These are phyloP conservation scores for Neckera pumila DNA, from an alignment of 225 moss, liverwort and hornwort species.

Conservation along the genomic window DNA sequence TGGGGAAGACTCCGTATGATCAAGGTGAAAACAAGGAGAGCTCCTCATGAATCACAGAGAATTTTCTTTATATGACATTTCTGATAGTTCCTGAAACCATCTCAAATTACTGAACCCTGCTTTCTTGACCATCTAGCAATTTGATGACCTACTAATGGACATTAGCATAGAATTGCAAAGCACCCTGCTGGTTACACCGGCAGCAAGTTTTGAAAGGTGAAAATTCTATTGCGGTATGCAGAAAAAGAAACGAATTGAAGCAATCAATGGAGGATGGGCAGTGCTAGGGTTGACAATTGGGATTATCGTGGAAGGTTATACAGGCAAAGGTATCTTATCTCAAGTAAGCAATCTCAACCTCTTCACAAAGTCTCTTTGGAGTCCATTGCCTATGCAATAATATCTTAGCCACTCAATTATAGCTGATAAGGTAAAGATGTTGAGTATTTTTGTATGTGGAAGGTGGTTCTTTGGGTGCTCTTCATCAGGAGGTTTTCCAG, in stretches of 20 bases:
- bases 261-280: constrained; percentile 94
- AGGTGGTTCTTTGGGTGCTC: constrained; percentile 8
- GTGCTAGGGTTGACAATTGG: constrained; percentile 80
- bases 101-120: neutral
- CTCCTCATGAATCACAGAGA: neutral
- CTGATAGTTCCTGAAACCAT: neutral
- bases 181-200: neutral
- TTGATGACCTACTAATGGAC: neutral
- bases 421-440: neutral
- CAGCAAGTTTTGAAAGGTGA: neutral
- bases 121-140: neutral
- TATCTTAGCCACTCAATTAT: neutral
- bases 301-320: constrained; percentile 70
- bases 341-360: constrained; percentile 47
- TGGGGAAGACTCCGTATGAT: neutral
- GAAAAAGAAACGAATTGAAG: constrained; percentile 67
- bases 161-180: neutral
- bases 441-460: neutral
- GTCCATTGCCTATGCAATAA: neutral
- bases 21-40: neutral
- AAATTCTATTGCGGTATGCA: constrained; percentile 5
- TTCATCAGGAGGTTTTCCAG: constrained; percentile 2
- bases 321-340: constrained; percentile 74
- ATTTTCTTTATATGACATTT: neutral
- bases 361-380: neutral